Evolutionary conservation across 805 yeast genomes (phyloP).

Genomic region (Ogataea nitratoaversa): DNA sequence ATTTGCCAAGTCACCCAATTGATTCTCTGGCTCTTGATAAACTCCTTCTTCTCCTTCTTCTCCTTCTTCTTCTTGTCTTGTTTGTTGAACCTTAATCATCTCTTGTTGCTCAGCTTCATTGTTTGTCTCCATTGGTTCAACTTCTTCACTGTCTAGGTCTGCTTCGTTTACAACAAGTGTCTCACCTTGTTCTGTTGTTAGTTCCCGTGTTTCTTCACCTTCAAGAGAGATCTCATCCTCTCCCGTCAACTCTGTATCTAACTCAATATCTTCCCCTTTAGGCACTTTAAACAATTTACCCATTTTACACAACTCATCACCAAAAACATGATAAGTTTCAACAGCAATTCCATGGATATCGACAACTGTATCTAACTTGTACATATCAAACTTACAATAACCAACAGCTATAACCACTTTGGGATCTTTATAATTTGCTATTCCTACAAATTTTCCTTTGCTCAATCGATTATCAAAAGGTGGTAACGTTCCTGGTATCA

Average conservation of each 20-base stretch:
- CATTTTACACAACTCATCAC: slow-evolving; percentile 57
- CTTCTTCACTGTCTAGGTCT: too few relatives aligned
- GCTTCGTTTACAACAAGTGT: too few relatives aligned
- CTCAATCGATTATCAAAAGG: slow-evolving; percentile 49
- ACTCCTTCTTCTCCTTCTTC: slow-evolving; percentile 17
- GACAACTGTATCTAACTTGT: slow-evolving; percentile 40
- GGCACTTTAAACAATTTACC: slow-evolving; percentile 45
- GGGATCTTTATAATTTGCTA: slow-evolving; percentile 60
- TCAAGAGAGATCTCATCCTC: neutral
- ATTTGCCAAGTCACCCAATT: slow-evolving; percentile 32
- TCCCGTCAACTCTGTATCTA: slow-evolving; percentile 4
- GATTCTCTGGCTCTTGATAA: slow-evolving; percentile 4
- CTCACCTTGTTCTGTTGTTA: too few relatives aligned
- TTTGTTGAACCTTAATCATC: too few relatives aligned
- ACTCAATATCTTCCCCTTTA: slow-evolving; percentile 31
- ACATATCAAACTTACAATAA: slow-evolving; percentile 45
- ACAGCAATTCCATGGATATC: slow-evolving; percentile 80
- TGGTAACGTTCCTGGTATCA: slow-evolving; percentile 67
- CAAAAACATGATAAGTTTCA: slow-evolving; percentile 57
- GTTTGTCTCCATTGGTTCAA: too few relatives aligned
- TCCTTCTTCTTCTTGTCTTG: slow-evolving; percentile 13
- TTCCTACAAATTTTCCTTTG: slow-evolving; percentile 63
- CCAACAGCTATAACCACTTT: slow-evolving; percentile 72
- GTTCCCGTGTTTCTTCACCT: too few relatives aligned
- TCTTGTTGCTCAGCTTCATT: too few relatives aligned